These are phyloP conservation scores for Ustilago crameri DNA, from an alignment of 1,284 basidiomycete species.

Conservation along the genomic window DNA sequence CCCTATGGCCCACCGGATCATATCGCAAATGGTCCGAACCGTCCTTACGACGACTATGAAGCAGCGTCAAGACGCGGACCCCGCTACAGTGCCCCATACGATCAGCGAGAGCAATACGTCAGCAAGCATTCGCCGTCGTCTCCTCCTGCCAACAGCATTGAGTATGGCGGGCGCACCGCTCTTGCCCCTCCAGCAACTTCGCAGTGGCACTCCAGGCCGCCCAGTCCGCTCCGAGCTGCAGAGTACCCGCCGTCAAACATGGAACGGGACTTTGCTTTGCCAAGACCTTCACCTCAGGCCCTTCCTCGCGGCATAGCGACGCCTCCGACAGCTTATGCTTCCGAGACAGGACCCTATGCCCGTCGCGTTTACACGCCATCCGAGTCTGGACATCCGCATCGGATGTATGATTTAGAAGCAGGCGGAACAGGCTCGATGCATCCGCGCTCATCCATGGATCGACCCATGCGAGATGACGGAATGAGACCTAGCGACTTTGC, in stretches of 20 bases:
- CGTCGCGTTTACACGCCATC: slow-evolving; percentile 4
- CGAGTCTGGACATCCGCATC: background rate
- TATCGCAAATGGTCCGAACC: background rate
- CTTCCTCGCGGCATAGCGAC: slow-evolving; percentile 6
- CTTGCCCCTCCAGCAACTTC: slow-evolving; percentile 6
- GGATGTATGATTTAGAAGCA: slow-evolving; percentile 9
- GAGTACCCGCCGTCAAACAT: slow-evolving; percentile 3
- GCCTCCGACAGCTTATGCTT: slow-evolving; percentile 16
- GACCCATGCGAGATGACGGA: slow-evolving; percentile 3
- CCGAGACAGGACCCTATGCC: slow-evolving; percentile 2
- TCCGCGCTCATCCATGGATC: background rate
- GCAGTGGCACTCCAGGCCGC: slow-evolving; percentile 19
- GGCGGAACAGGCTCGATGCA: slow-evolving; percentile 3
- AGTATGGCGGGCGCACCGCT: slow-evolving; percentile 4
- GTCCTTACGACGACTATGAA: slow-evolving; percentile 17
- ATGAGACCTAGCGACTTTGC: slow-evolving; percentile 7
- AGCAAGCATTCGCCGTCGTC: slow-evolving; percentile 9
- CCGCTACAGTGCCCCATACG: slow-evolving; percentile 17
- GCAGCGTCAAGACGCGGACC: slow-evolving; percentile 2
- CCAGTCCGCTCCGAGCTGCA: slow-evolving; percentile 14
- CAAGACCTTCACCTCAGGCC: slow-evolving; percentile 6
- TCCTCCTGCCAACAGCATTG: slow-evolving; percentile 3
- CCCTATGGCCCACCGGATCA: slow-evolving; percentile 15
- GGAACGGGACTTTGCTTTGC: slow-evolving; percentile 10
- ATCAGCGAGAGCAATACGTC: slow-evolving; percentile 7